Evolutionary conservation across 805 yeast genomes (phyloP), one percentile per base, ranked within the genome.

Genomic region (Kodamaea neixiangensis): DNA sequence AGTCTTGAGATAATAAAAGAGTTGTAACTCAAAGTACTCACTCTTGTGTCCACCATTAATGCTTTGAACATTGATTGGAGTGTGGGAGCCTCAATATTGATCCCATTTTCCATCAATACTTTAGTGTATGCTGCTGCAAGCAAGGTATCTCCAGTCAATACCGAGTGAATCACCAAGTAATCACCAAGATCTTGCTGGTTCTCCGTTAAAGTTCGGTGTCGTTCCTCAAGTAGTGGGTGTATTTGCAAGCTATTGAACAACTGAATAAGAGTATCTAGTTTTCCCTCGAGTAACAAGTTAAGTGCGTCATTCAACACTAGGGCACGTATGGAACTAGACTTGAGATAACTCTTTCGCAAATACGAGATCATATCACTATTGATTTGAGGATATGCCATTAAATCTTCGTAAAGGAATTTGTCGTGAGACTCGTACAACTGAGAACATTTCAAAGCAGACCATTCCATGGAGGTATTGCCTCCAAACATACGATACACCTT

Each of bases 61-160:
- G 46, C 20, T 11, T 14, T 38, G 15, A 48, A 25, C 19, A 37
- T 17, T 2, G 48, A 19, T 2, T 14, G 4, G 3, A 44, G 19
- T 13, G 48, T 48, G 5, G 45, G 4, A 7, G 43, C 20, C 11
- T 19, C 10, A 13, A 48, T n/a, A 10, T 17, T n/a, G 18, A 48
- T n/a, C 9, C 38, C 31, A 5, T 35, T 37, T 11, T 31, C 17
- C 21, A 25, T 15, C 15, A 48, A 31, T 2, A 34, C 35, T 29
- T 33, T 18, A 10, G 31, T 15, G 42, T 56, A 60, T 33, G 66
- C 56, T 9, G 61, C 37, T 3, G 67, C 68, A 7, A 64, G 46
- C 9, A 65, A 35, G 11, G 57, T 56, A 7, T 66, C 68, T 2
- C 70, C 69, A 10, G 55, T 50, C 3, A 48, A 14, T 3, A 53